Conservation (phyloP, 495 filamentous ascomycete genomes). For the Xylaria nigripes region DNA sequence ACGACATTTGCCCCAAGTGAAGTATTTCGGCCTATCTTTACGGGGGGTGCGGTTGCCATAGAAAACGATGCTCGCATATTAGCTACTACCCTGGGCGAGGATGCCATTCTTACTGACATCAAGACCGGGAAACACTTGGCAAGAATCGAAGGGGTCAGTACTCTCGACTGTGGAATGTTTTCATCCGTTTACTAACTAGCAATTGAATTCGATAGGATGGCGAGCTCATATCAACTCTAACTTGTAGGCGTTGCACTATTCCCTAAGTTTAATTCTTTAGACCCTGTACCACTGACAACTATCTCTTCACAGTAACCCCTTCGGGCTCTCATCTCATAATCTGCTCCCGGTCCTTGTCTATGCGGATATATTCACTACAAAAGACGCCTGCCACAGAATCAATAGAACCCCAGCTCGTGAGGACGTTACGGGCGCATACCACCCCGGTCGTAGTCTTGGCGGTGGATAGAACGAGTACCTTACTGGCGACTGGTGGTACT, state of each 20-base stretch:
- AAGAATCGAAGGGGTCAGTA: constrained; percentile 78
- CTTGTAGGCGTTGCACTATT: constrained; percentile 47
- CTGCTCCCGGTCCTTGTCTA: constrained; percentile 87
- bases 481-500: constrained; percentile 83
- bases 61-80: constrained; percentile 75
- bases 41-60: constrained; percentile 78
- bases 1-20: constrained; percentile 80
- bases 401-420: constrained; percentile 59
- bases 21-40: constrained; percentile 87
- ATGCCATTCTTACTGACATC: constrained; percentile 80
- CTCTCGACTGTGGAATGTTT: background rate
- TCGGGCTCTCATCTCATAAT: constrained; percentile 77
- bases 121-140: constrained; percentile 73
- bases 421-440: constrained; percentile 82
- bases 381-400: constrained; percentile 44
- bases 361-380: constrained; percentile 78
- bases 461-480: constrained; percentile 76
- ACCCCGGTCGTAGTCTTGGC: constrained; percentile 79
- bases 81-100: constrained; percentile 78
- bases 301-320: constrained; percentile 58
- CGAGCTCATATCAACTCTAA: constrained; percentile 79
- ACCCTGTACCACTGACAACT: background rate
- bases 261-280: constrained; percentile 3
- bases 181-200: constrained; percentile 6
- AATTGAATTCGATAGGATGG: constrained; percentile 58